Evolutionary conservation across 1,139 yeast genomes (phyloP), one percentile per base, ranked within the genome.

Genomic region (Lodderomyces elongisporus): DNA sequence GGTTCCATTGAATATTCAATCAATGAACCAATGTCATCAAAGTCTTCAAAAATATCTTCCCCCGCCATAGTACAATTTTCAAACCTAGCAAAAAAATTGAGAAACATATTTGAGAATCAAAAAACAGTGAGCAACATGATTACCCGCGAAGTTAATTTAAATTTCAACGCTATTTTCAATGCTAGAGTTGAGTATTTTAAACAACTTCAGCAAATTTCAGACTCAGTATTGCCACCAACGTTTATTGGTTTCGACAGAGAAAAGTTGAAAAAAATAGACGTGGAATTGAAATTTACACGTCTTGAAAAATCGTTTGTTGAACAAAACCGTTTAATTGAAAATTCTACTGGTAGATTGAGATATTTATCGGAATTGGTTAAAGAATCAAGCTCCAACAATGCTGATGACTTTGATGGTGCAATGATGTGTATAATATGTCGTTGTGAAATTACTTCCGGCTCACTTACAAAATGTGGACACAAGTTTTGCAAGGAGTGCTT

Each of bases 401-500:
- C 42, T 15, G 42, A 41, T 14, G 35, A 34, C 4, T 17, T 17
- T 9, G 29, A 25, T 18, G n/a, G n/a, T n/a, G n/a, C n/a, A n/a
- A 53, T 69, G 39, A 59, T 70, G 32, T 91, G 97, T 56, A 72
- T 80, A 28, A 88, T 91, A 43, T 91, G 98, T 52, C 74, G 82
- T 16, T 68, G 77, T 3, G 54, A 71, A 2, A 85, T 88, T 30
- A 66, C 76, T 3, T 66, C 77, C 30, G 97, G 97, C 0, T 72
- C 91, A 0, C 63, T 89, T 40, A 81, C 95, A 0, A 78, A 77
- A 14, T 89, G 97, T 66, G 96, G 96, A 0, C 97, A 89, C 56
- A 80, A 79, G 46, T 89, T 82, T 51, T 89, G 96, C 52, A 73
- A 75, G 38, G 81, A 74, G 2, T 89, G 97, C 54, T 62, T 88